Conservation (phyloP, 106 monocot genomes). For the Platanthera zijinensis region DNA sequence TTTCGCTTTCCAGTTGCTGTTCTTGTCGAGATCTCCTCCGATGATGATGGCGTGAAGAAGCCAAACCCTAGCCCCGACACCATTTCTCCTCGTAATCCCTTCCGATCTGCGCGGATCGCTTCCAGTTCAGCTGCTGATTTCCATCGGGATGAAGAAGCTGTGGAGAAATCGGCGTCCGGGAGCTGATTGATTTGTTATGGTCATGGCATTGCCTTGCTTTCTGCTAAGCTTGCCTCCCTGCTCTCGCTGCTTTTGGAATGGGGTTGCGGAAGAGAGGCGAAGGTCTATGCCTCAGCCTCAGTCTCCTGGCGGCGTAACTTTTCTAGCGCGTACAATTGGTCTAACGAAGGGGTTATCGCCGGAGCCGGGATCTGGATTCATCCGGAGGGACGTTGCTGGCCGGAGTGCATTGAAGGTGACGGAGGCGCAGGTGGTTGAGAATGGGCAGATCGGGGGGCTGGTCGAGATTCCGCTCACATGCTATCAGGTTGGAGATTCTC, state of each 20-base stretch:
- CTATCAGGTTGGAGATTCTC: conserved; percentile 53
- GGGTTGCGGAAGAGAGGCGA: conserved; percentile 9
- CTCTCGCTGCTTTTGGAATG: conserved; percentile 13
- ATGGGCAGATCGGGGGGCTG: conserved; percentile 23
- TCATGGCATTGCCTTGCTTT: conserved; percentile 53
- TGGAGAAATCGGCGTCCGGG: not conserved
- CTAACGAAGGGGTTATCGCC: conserved; percentile 1
- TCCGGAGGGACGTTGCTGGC: conserved; percentile 14
- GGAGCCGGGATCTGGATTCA: conserved; percentile 1
- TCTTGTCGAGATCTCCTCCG: not conserved
- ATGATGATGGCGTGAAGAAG: not conserved
- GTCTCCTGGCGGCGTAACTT: not conserved
- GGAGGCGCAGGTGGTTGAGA: conserved; percentile 28
- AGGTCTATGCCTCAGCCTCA: conserved; percentile 2
- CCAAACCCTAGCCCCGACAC: not conserved
- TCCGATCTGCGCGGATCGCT: not conserved
- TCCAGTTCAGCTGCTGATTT: not conserved
- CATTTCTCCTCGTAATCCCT: not conserved
- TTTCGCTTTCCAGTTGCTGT: not conserved
- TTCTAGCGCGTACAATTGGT: conserved; percentile 1
- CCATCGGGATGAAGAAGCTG: not conserved
- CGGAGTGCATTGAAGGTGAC: conserved; percentile 28
- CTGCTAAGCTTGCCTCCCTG: conserved; percentile 19
- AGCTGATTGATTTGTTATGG: not conserved
- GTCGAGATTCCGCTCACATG: conserved; percentile 81